Percentiles rank a stretch among this genome's conserved stretches.
These are phyloP conservation scores for Fusarium sp. DNA, from an alignment of 2,329 filamentous ascomycete species.

Conservation along the genomic window DNA sequence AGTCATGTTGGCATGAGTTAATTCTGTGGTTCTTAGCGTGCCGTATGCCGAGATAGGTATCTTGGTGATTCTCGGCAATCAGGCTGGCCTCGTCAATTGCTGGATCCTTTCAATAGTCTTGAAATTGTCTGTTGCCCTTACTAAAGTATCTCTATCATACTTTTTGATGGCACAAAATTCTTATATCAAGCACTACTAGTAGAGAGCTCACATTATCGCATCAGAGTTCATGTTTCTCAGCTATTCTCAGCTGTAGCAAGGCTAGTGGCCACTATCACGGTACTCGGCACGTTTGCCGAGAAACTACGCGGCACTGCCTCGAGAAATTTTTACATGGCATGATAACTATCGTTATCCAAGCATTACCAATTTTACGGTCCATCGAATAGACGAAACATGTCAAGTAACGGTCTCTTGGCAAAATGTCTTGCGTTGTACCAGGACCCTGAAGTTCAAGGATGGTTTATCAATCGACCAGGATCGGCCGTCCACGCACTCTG, in stretches of 20 bases:
- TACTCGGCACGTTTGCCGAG: not conserved
- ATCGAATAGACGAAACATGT: not conserved
- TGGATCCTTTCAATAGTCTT: fast-evolving
- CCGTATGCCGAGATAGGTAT: not conserved
- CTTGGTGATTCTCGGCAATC: not conserved
- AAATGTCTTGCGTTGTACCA: not conserved
- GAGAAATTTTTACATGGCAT: not conserved
- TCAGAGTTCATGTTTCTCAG: not conserved
- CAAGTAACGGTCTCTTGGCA: not conserved
- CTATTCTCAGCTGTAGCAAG: not conserved
- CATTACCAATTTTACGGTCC: not conserved
- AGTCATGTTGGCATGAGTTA: not conserved
- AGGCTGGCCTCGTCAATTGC: not conserved
- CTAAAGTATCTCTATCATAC: not conserved
- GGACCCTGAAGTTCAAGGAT: not conserved
- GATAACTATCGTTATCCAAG: not conserved
- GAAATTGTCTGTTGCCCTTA: not conserved
- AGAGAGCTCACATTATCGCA: fast-evolving
- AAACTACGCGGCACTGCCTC: not conserved
- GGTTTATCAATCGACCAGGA: not conserved
- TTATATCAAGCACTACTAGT: no score
- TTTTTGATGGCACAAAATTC: not conserved
- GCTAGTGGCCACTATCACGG: not conserved
- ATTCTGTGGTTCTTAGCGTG: not conserved
- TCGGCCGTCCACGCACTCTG: not conserved